phyloP scores from a whole-genome alignment of 306 rosid species.

The Lablab purpureus region DNA sequence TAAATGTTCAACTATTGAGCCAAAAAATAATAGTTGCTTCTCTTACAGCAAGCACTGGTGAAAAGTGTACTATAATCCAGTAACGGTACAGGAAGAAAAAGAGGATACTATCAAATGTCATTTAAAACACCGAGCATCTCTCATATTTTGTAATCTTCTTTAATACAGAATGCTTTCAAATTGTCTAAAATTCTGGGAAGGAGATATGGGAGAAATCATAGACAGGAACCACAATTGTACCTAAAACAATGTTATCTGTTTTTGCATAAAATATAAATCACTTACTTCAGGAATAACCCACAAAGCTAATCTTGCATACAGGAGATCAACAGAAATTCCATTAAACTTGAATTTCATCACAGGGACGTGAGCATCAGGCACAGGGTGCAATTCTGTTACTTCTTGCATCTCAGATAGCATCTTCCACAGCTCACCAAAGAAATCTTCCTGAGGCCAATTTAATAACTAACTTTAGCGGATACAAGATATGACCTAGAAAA shows the following conservation, averaged over 20 bases:
- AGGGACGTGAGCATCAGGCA: constrained; percentile 97
- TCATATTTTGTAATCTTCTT: constrained; percentile 20
- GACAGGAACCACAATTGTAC: constrained; percentile 14
- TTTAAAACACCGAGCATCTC: constrained; percentile 18
- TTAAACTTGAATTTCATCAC: constrained; percentile 79
- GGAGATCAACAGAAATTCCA: constrained; percentile 92
- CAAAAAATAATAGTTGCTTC: constrained; percentile 14
- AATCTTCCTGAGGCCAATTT: constrained; percentile 75
- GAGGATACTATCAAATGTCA: constrained; percentile 11
- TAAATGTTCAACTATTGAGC: constrained; percentile 17
- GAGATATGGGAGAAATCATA: not conserved
- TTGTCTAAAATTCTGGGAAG: constrained; percentile 5
- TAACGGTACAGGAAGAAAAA: not conserved
- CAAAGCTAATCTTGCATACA: constrained; percentile 86
- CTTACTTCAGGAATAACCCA: constrained; percentile 98
- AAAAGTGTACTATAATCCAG: constrained; percentile 19
- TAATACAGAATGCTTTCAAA: constrained; percentile 5
- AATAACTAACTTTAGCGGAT: constrained; percentile 41
- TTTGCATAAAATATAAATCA: constrained; percentile 14
- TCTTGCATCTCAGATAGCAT: constrained; percentile 91
- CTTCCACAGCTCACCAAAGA: constrained; percentile 83
- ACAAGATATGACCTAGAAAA: constrained; percentile 7
- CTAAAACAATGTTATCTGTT: constrained; percentile 2
- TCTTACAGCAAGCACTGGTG: not conserved
- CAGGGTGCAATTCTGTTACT: constrained; percentile 93